Percentiles rank a stretch among this genome's conserved stretches.
Evolutionary conservation across 225 moss, liverwort and hornwort genomes (phyloP).

Genomic region (Antitrichia curtipendula): DNA sequence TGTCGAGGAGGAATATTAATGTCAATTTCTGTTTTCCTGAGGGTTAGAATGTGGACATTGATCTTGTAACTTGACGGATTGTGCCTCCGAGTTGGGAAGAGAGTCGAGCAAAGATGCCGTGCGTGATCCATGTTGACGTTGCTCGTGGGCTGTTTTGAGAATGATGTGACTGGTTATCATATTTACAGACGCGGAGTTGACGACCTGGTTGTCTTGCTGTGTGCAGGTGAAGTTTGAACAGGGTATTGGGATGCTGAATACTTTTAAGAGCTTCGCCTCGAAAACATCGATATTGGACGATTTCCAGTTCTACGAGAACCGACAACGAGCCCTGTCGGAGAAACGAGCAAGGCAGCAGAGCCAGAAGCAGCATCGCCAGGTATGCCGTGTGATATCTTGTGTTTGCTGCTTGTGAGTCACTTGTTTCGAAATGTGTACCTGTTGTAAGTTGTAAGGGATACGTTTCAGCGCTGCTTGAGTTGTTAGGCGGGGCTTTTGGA

Average conservation of each 20-base stretch:
- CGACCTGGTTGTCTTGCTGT: neutral
- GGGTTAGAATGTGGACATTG: neutral
- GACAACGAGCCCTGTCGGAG: slow-evolving; percentile 87
- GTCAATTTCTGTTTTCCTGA: neutral
- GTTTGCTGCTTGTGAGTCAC: neutral
- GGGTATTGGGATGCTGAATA: slow-evolving; percentile 77
- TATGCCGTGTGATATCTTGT: neutral
- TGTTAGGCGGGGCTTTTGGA: neutral
- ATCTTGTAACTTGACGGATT: neutral
- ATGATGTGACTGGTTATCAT: neutral
- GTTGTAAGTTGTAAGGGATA: neutral
- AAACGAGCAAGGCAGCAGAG: slow-evolving; percentile 84
- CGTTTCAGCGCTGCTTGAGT: too few relatives aligned
- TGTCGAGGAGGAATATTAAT: neutral
- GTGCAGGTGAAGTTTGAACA: slow-evolving; percentile 76
- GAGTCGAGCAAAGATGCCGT: neutral
- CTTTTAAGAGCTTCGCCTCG: slow-evolving; percentile 67
- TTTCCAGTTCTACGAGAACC: slow-evolving; percentile 89
- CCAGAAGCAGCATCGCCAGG: slow-evolving; percentile 72
- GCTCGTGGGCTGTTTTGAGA: neutral
- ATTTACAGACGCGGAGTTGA: neutral
- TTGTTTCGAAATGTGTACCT: neutral
- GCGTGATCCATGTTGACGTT: neutral
- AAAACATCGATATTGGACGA: slow-evolving; percentile 95
- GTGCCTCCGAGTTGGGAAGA: neutral